These are phyloP conservation scores for Trametes coccinea DNA, from an alignment of 768 basidiomycete species.

Conservation along the genomic window DNA sequence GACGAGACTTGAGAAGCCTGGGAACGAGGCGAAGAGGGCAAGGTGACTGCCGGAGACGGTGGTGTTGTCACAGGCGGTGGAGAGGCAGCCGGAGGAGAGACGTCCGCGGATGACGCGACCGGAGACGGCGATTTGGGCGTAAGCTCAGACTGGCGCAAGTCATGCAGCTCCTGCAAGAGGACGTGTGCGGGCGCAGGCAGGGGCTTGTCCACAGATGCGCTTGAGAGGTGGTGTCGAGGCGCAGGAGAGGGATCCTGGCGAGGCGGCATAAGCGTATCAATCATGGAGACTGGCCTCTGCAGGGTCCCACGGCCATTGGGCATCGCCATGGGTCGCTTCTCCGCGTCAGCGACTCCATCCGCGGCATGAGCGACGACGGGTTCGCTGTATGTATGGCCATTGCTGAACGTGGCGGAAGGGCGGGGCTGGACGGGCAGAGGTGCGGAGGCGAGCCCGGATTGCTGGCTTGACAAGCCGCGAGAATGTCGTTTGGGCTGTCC, in stretches of 20 bases:
- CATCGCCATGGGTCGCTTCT: constrained; percentile 15
- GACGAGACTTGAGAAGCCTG: not conserved
- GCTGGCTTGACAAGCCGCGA: constrained; percentile 37
- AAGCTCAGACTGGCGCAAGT: not conserved
- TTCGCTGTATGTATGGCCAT: constrained; percentile 25
- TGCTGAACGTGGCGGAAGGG: constrained; percentile 7
- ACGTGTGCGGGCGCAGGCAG: constrained; percentile 7
- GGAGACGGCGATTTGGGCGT: constrained; percentile 3
- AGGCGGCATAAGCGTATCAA: constrained; percentile 18
- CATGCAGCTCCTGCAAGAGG: constrained; percentile 5
- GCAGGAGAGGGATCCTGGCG: constrained; percentile 7
- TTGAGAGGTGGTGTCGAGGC: not conserved
- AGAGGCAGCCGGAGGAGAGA: constrained; percentile 3
- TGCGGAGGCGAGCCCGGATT: constrained; percentile 4
- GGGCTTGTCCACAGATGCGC: not conserved
- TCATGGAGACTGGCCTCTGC: constrained; percentile 27
- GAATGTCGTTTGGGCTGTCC: constrained; percentile 50
- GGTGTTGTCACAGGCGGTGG: constrained; percentile 5
- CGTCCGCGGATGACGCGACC: not conserved
- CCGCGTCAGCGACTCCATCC: constrained; percentile 17
- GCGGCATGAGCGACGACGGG: constrained; percentile 15
- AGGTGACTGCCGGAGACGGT: constrained; percentile 5
- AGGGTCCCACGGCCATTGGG: constrained; percentile 7
- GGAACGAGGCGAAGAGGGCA: constrained; percentile 14
- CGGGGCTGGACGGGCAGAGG: constrained; percentile 1